Base-by-base conservation (phyloP, 306 rosid species). In the Mimosa pudica region DNA sequence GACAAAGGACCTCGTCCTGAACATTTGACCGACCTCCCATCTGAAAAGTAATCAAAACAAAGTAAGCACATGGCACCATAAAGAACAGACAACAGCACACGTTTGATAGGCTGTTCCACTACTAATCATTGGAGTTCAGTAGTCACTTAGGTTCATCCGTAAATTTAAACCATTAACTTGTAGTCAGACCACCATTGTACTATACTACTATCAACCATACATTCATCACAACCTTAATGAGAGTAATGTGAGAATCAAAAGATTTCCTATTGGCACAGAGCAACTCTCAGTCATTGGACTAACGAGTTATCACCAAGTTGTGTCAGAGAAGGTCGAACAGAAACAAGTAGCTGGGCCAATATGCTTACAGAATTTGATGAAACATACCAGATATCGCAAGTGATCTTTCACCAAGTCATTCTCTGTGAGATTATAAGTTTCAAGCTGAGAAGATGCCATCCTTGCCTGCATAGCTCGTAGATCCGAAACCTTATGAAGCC, bases 381-480 rank as follows among this genome's bases (percentile, higher is more conserved):
- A 65, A 45, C 79, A 88, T 88, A 96, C 99, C 99, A 93, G 82
- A 90, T 96, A 89, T 64, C 96, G 97, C 73, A 96, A 72, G 86
- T 96, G 98, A 87, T 90, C 98, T 86, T 96, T 96, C 70, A 90
- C 96, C 89, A 91, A 84, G 82, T 93, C 99, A 81, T 87, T 87
- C 35, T 89, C 87, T 6, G 98, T 89, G 70, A 93, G 98, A 81
- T 93, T 86, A 79, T 33, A 64, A 73, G 96, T 91, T 85, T 74
- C 55, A 64, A 93, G 93, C 67, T 81, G 85, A 84, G 90, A 89
- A 78, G 91, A 79, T 72, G 85, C 85, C 92, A 93, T 82, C 77
- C 90, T 84, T 82, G 68, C 71, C 81, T 76, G 88, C 92, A 96
- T 81, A 76, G 85, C 83, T 78, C 81, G 78, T 42, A 96, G 90